Evolutionary conservation across 768 basidiomycete species (phyloP).

Genomic region (Pisolithus marmoratus): DNA sequence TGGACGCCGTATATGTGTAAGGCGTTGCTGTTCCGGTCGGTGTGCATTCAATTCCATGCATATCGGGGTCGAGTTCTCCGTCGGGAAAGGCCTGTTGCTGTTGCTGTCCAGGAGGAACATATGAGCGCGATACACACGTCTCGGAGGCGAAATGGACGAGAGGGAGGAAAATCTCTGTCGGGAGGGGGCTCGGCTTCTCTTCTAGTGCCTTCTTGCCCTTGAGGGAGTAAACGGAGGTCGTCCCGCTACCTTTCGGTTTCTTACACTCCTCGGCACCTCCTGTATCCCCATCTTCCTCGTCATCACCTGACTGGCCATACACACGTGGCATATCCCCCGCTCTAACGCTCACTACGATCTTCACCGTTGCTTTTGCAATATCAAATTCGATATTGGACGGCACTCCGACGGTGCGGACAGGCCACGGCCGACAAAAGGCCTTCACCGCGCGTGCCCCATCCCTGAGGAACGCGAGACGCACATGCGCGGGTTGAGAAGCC

Average conservation of each 20-base stretch:
- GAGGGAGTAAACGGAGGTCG: background rate
- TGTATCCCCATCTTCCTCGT: background rate
- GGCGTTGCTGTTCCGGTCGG: conserved; percentile 4
- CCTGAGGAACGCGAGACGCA: conserved; percentile 59
- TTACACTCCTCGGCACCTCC: conserved; percentile 12
- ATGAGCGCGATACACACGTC: conserved; percentile 19
- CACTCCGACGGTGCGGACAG: conserved; percentile 65
- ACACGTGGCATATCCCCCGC: conserved; percentile 44
- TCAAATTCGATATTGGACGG: conserved; percentile 70
- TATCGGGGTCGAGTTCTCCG: background rate
- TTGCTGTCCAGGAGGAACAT: background rate
- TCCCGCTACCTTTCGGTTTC: background rate
- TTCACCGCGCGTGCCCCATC: conserved; percentile 81
- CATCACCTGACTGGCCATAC: background rate
- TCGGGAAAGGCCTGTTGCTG: background rate
- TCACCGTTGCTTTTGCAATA: conserved; percentile 63
- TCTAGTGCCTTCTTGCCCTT: background rate
- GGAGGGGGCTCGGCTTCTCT: conserved; percentile 29
- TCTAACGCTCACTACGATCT: conserved; percentile 57
- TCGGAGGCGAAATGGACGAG: conserved; percentile 78
- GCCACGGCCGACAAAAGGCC: conserved; percentile 85
- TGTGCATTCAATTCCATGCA: background rate
- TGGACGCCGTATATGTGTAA: conserved; percentile 9
- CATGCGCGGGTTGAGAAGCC: conserved; percentile 1
- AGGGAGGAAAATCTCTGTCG: conserved; percentile 92